Base-by-base conservation (phyloP, 1,284 basidiomycete genomes). In the Vanrija sp. region DNA sequence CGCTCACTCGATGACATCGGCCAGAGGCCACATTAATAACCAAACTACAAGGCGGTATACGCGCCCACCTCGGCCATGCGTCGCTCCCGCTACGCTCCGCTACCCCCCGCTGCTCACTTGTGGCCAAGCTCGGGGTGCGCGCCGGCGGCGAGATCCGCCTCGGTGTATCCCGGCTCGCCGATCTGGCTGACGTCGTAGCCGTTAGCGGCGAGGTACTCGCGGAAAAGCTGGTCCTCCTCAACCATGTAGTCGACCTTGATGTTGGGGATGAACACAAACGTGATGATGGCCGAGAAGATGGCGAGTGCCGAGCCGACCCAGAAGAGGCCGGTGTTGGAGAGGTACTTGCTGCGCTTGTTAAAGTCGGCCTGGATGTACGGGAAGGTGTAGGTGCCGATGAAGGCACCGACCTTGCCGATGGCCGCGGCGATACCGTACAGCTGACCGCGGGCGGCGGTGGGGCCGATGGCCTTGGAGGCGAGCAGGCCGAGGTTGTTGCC, bases 361-460 rank as follows among this genome's bases (percentile, higher is more conserved):
- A 75, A 62, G 38, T 52, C 45, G 10, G 80, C 69, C 56, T 87
- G 85, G 69, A 90, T 86, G 1, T 83, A 80, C 43, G 85, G 83
- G 80, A 86, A 90, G 0, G 81, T 85, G 62, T 74, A 90, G 46
- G 85, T 88, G 39, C 90, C 88, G 54, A 86, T 83, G 73, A 93
- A 92, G 6, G 90, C 34, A 28, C 65, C 65, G 15, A 67, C 64
- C 75, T 96, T 96, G 15, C 93, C 93, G 43, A 91, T 72, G 3
- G 91, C 92, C 46, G 93, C 92, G 5, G 89, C 89, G 43, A 84
- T 66, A 28, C 88, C 89, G 68, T 91, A 94, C 74, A 86, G 87
- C 57, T 91, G 87, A 3, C 91, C 91, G 63, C 91, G 86, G 48
- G 91, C 81, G 25, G 88, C 88, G 0, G 89, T 91, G 1, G 90